These are phyloP conservation scores for Extremus antarcticus DNA, from an alignment of 495 filamentous ascomycete genomes.

Conservation along the genomic window DNA sequence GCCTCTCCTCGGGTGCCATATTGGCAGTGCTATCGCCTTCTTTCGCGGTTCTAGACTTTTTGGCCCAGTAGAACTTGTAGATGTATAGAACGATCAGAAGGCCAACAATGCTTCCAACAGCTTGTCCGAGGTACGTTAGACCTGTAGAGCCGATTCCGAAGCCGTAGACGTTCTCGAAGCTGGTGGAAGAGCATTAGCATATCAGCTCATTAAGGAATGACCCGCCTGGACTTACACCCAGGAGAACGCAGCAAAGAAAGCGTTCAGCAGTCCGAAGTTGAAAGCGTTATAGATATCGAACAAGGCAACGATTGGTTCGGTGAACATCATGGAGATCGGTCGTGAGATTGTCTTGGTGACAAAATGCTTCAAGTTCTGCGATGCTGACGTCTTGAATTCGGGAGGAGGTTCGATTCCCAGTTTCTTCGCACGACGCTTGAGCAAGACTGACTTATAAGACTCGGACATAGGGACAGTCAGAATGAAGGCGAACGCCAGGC, in stretches of 20 bases:
- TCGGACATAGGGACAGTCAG: conserved; percentile 32
- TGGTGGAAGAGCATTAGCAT: too few relatives aligned
- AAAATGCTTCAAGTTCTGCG: background rate
- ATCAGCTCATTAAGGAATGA: background rate
- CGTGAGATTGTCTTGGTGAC: conserved; percentile 2
- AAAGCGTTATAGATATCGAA: conserved; percentile 25
- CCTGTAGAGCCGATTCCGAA: conserved; percentile 6
- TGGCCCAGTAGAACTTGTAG: background rate
- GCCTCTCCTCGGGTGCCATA: conserved; percentile 20
- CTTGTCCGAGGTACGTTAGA: conserved; percentile 8
- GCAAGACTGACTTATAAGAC: conserved; percentile 32
- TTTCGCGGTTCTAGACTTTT: background rate
- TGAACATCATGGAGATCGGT: conserved; percentile 26
- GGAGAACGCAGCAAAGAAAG: conserved; percentile 34
- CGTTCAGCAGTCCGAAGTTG: conserved; percentile 31
- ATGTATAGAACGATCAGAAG: conserved; percentile 1
- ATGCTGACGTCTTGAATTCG: background rate
- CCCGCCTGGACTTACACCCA: conserved; percentile 21
- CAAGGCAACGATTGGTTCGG: conserved; percentile 32
- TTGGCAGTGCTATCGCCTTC: conserved; percentile 1
- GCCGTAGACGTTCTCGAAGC: conserved; percentile 6
- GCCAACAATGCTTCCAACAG: conserved; percentile 1
- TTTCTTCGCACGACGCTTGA: conserved; percentile 27
- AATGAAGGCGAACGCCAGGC: conserved; percentile 15
- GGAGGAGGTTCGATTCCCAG: conserved; percentile 8